These are phyloP conservation scores for Phytophthora chlamydospora DNA, from an alignment of 352 stramenopile species.

Conservation along the genomic window DNA sequence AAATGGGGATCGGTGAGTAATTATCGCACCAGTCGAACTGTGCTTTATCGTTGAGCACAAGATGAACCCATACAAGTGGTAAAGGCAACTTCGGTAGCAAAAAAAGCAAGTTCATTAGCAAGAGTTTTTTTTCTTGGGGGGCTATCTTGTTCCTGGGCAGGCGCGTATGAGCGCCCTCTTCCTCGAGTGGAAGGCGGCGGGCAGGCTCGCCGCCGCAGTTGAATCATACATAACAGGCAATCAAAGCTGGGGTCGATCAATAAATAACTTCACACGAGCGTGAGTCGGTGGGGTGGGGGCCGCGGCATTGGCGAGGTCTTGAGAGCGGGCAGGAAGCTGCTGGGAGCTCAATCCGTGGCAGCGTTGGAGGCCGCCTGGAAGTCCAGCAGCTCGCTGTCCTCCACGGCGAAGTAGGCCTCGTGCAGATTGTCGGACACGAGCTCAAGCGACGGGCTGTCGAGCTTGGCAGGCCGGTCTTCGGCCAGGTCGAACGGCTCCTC, in stretches of 20 bases:
- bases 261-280: slow-evolving; percentile 52
- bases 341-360: slow-evolving; percentile 30
- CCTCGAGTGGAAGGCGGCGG: slow-evolving; percentile 10
- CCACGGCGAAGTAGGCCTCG: slow-evolving; percentile 68
- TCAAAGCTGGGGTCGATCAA: slow-evolving; percentile 45
- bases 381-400: slow-evolving; percentile 73
- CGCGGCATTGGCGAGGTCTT: slow-evolving; percentile 3
- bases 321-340: neutral
- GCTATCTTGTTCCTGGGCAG: slow-evolving; percentile 27
- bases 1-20: slow-evolving; percentile 24
- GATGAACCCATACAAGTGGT: neutral
- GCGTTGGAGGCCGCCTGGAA: slow-evolving; percentile 44
- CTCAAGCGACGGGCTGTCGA: slow-evolving; percentile 53
- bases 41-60: neutral
- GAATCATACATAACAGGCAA: slow-evolving; percentile 49
- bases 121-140: slow-evolving; percentile 24
- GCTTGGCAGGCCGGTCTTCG: slow-evolving; percentile 35
- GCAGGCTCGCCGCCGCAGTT: slow-evolving; percentile 18
- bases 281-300: slow-evolving; percentile 21
- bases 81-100: slow-evolving; percentile 2
- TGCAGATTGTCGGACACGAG: slow-evolving; percentile 82
- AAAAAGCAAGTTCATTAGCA: slow-evolving; percentile 45
- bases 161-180: slow-evolving; percentile 13
- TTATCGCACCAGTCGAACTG: slow-evolving; percentile 16
- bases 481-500: slow-evolving; percentile 48